Evolutionary conservation across 805 yeast species (phyloP).

Genomic region (Teunomyces gatunensis): DNA sequence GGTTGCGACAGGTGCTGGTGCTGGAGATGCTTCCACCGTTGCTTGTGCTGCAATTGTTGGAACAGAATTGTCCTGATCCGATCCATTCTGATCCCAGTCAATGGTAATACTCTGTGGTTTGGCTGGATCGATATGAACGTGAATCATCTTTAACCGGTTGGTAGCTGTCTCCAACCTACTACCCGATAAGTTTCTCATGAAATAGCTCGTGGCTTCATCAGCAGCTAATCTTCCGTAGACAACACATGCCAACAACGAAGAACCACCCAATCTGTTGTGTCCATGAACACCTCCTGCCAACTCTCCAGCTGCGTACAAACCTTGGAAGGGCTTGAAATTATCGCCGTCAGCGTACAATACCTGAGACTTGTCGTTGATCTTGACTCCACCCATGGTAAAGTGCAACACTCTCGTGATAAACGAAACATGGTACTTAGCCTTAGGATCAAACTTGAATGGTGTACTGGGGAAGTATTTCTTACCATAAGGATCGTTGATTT

Average conservation of each 20-base stretch:
- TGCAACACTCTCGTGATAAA: conserved; percentile 58
- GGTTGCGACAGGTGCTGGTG: neutral
- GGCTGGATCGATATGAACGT: conserved; percentile 43
- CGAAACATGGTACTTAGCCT: conserved; percentile 47
- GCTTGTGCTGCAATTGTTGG: conserved; percentile 1
- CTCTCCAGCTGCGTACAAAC: conserved; percentile 45
- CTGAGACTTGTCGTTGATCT: conserved; percentile 46
- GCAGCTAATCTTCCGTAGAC: conserved; percentile 45
- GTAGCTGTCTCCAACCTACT: conserved; percentile 16
- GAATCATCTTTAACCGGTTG: conserved; percentile 40
- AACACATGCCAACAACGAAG: conserved; percentile 44
- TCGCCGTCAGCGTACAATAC: conserved; percentile 30
- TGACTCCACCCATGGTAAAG: conserved; percentile 71
- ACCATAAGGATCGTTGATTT: conserved; percentile 38
- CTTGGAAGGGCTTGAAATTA: conserved; percentile 25
- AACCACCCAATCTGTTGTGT: conserved; percentile 43
- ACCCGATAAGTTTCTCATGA: conserved; percentile 25
- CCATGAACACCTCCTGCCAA: conserved; percentile 49
- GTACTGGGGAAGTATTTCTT: conserved; percentile 49
- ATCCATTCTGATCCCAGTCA: conserved; percentile 24
- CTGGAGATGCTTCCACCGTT: conserved; percentile 4
- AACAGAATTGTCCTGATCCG: neutral
- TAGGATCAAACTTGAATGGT: conserved; percentile 36
- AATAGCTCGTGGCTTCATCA: conserved; percentile 36
- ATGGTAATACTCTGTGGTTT: conserved; percentile 31